A percentile compares a stretch with the other conserved stretches of the same genome.
These are phyloP conservation scores for Monosporozyma yasuniensis DNA, from an alignment of 805 yeast genomes.

Conservation along the genomic window DNA sequence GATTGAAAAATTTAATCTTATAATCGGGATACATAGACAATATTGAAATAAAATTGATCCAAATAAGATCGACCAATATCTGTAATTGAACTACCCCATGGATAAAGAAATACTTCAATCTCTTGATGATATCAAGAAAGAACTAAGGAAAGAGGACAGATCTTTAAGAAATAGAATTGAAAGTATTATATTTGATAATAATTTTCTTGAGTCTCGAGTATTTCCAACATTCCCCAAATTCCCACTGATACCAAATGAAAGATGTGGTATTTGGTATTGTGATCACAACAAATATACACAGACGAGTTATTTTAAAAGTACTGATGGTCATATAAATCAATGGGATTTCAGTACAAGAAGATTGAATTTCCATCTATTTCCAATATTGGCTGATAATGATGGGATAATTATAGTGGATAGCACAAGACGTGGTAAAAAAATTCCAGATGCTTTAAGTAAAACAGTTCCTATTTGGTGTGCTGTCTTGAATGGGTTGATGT, in stretches of 20 bases:
- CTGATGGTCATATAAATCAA: conserved; percentile 80
- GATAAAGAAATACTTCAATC: conserved; percentile 2
- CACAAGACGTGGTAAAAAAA: conserved; percentile 71
- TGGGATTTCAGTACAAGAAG: conserved; percentile 75
- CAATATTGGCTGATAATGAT: conserved; percentile 32
- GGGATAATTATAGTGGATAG: conserved; percentile 70
- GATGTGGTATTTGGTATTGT: conserved; percentile 86
- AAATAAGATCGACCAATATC: too few species aligned
- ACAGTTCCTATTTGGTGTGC: conserved; percentile 92
- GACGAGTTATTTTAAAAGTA: conserved; percentile 73
- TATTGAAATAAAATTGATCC: too few species aligned
- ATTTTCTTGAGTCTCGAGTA: conserved; percentile 35
- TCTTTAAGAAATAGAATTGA: conserved; percentile 53
- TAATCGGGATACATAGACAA: too few species aligned
- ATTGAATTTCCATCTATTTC: conserved; percentile 62
- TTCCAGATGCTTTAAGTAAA: conserved; percentile 82
- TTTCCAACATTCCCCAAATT: conserved; percentile 31
- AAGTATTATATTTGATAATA: conserved; percentile 59
- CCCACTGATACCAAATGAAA: conserved; percentile 62
- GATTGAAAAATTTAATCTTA: not conserved
- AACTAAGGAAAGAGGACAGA: conserved; percentile 41
- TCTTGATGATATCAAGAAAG: conserved; percentile 28
- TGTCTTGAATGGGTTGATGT: conserved; percentile 50
- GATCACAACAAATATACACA: conserved; percentile 35
- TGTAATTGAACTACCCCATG: too few species aligned